Base-by-base conservation (phyloP, 129 eudicot species). In the Escallonia rubra region DNA sequence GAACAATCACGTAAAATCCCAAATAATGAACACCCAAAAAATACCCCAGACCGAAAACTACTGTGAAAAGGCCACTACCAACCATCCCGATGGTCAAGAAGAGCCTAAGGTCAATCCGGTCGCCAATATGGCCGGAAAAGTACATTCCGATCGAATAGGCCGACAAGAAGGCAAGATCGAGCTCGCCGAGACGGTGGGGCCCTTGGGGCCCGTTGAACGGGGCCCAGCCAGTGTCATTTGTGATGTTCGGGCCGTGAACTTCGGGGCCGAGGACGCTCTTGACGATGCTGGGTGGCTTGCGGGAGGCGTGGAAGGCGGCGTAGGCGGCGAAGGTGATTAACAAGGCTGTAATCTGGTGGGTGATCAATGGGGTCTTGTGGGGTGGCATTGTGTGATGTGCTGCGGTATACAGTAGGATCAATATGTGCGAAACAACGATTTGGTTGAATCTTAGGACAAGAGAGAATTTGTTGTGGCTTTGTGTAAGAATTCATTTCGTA, bases 211-310 rank as follows among this genome's bases (percentile, higher is more conserved):
- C 90, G 61, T 90, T 81, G 71, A 94, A 94, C 3, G 99, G 99
- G 46, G 96, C 83, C 99, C 99, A 94, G 46, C 97, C 97, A 54
- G 81, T 39, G 62, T 57, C 76, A 49, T 63, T 58, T 40, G 74
- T 74, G 41, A 7, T 57, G 62, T 65, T 89, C 16, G 12, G n/a
- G 57, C 50, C 13, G 58, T 10, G 61, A 59, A 75, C 48, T 74
- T 83, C 81, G 43, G 98, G 83, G 34, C 77, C 76, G 38, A 89
- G 79, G 39, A 94, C 63, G 48, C 89, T 78, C 61, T 94, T 94
- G 67, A 94, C 99, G 53, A 94, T 94, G 83, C 96, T 87, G 69
- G 99, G 97, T 43, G 99, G 97, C 75, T 94, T 94, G 2, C 99
- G 92, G 70, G 99, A 94, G 64, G 99, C 97, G 64, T 94, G 99